Evolutionary conservation across 768 basidiomycete genomes (phyloP), one percentile per base, ranked within the genome.

Genomic region (Termitomyces sp.): DNA sequence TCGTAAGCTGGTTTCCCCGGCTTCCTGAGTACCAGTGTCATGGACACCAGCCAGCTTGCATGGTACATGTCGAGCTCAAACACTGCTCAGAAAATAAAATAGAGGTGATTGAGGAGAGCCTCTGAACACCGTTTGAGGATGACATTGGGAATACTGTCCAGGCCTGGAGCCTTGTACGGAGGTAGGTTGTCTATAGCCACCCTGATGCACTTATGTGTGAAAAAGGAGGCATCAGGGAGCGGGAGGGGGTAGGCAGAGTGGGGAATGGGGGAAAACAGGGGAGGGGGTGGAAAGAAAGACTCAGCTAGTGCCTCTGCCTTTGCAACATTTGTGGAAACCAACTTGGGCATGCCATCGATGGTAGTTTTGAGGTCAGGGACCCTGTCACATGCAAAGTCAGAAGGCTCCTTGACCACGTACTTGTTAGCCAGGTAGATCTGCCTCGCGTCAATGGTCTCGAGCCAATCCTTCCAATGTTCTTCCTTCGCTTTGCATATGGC

Each of bases 1-100:
- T n/a, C n/a, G 64, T 77, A 79, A 58, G 69, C 67, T 0, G 62
- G 55, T 56, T 72, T 70, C 5, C 74, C 72, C 7, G 77, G 76
- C 58, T 79, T 79, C 2, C 66, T 44, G 0, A 77, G 58, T 0
- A 74, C 71, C 0, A 74, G 53, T 0, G 74, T 74, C 1, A 27
- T 59, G 0, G 63, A 71, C 0, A 36, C 22, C 37, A 62, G 62
- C 72, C 74, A 76, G 16, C 43, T 36, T 0, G 64, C 54, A 0
- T 71, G 73, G 56, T 72, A 71, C 40, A 59, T 36, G 5, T 64
- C 40, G 0, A 74, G 67, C 4, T 57, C 43, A 51, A 75, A 67
- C 1, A 67, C 67, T 5, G 72, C 73, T 2, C 65, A n/a, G 55
- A 48, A 72, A 0, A 72, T 61, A n/a, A 42, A 50, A 13, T 36